Percentiles rank a stretch among this genome's conserved stretches.
Evolutionary conservation across 805 yeast species (phyloP).

Genomic region (Maudiozyma turicensis): DNA sequence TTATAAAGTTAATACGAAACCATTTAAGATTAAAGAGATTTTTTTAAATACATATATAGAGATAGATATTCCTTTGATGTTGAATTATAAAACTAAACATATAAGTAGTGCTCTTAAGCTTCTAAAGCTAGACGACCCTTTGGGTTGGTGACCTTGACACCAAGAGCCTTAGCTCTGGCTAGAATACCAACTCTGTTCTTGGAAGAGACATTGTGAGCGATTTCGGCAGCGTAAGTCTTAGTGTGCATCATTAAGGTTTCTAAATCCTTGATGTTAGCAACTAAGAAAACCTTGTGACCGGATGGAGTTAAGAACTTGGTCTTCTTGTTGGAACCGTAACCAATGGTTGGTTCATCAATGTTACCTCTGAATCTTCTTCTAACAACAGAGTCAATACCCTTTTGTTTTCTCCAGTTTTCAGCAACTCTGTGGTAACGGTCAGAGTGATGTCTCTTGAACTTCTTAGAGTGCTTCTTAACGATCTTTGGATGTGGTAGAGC

Average conservation of each 20-base stretch:
- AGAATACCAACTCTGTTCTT: conserved; percentile 95
- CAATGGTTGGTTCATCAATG: conserved; percentile 97
- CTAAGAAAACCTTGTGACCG: conserved; percentile 96
- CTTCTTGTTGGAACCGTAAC: conserved; percentile 99
- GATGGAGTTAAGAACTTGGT: conserved; percentile 93
- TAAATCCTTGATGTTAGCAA: conserved; percentile 85
- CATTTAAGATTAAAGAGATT: conserved; percentile 2
- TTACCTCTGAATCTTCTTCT: conserved; percentile 99
- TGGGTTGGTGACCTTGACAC: conserved; percentile 98
- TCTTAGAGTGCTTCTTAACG: conserved; percentile 98
- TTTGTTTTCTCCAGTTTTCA: conserved; percentile 99
- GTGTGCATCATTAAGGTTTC: conserved; percentile 95
- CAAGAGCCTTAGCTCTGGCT: conserved; percentile 95
- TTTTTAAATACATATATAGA: conserved; percentile 4
- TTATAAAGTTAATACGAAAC: too few relatives aligned
- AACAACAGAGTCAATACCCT: conserved; percentile 99
- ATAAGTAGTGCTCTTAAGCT: conserved; percentile 51
- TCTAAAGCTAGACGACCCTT: conserved; percentile 96
- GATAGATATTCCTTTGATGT: conserved; percentile 4
- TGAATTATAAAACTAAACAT: conserved; percentile 3
- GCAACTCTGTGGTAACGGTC: conserved; percentile 98
- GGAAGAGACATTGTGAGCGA: conserved; percentile 97
- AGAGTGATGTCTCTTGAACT: conserved; percentile 99
- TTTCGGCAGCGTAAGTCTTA: conserved; percentile 99
- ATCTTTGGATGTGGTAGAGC: conserved; percentile 97